Conservation (phyloP, 352 stramenopile species). For the Globisporangium splendens region DNA sequence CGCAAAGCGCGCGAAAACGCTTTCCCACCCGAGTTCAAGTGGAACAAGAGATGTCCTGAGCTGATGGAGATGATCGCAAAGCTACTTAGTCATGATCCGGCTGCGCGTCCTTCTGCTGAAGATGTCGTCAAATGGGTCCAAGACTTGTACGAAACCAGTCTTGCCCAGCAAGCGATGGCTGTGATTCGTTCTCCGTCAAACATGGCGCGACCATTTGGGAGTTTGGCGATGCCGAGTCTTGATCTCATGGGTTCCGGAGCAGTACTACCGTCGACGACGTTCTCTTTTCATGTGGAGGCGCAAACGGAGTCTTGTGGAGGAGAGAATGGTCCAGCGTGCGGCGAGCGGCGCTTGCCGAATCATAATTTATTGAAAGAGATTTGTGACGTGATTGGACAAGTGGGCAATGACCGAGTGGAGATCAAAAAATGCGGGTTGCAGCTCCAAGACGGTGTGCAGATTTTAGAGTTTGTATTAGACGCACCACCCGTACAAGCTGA, state of each 20-base stretch:
- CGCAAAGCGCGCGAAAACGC: slow-evolving; percentile 69
- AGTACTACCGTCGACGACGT: slow-evolving; percentile 20
- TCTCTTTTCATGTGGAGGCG: slow-evolving; percentile 70
- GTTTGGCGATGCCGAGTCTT: slow-evolving; percentile 19
- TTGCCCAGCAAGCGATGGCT: slow-evolving; percentile 53
- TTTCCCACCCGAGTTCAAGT: slow-evolving; percentile 50
- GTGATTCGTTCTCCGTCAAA: slow-evolving; percentile 47
- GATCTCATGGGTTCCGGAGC: slow-evolving; percentile 15
- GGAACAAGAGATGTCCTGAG: slow-evolving; percentile 52
- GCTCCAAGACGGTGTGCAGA: slow-evolving; percentile 67
- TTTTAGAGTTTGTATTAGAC: slow-evolving; percentile 77
- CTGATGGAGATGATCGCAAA: slow-evolving; percentile 66
- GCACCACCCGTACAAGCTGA: slow-evolving; percentile 24
- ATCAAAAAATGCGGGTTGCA: slow-evolving; percentile 83
- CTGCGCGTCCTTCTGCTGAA: slow-evolving; percentile 45
- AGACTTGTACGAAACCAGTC: slow-evolving; percentile 61
- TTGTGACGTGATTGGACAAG: slow-evolving; percentile 68
- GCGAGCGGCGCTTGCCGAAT: slow-evolving; percentile 62
- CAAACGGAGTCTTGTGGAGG: slow-evolving; percentile 30
- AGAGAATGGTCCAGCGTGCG: slow-evolving; percentile 31
- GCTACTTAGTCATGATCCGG: slow-evolving; percentile 53
- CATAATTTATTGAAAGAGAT: slow-evolving; percentile 87
- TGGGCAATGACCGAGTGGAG: slow-evolving; percentile 58
- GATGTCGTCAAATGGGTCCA: slow-evolving; percentile 81
- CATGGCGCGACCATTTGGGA: slow-evolving; percentile 13